Evolutionary conservation across 108 stramenopile species (phyloP).

Genomic region (Nannochloropsis gaditana): DNA sequence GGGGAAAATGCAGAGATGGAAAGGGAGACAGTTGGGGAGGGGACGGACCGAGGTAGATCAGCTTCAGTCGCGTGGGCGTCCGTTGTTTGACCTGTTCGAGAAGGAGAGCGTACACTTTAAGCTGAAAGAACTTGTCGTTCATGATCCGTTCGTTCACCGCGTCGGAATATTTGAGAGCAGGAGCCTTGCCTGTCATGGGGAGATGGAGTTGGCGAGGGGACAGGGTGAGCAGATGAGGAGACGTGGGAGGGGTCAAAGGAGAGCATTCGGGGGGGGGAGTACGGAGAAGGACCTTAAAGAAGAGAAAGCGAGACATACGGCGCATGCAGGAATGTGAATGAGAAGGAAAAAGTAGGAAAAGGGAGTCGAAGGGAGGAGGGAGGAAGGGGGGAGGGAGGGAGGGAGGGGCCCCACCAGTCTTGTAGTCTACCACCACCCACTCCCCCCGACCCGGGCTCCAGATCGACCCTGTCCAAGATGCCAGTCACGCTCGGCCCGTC

Average conservation of each 20-base stretch:
- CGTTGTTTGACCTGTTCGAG: neutral
- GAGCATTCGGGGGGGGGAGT: too few relatives aligned
- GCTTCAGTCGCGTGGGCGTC: neutral
- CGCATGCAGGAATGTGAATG: too few relatives aligned
- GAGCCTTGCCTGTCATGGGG: neutral
- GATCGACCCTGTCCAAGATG: neutral
- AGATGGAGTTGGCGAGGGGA: neutral
- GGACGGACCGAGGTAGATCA: neutral
- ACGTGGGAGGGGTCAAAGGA: neutral
- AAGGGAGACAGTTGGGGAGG: neutral
- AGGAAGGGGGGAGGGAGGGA: too few relatives aligned
- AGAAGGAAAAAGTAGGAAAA: too few relatives aligned
- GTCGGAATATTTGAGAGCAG: neutral
- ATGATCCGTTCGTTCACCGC: neutral
- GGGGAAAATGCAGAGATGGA: too few relatives aligned
- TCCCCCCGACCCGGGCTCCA: neutral
- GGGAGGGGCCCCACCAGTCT: neutral
- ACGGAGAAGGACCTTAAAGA: too few relatives aligned
- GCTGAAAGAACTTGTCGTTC: neutral
- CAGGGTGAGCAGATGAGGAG: neutral
- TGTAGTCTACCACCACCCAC: neutral
- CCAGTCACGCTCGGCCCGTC: constrained; percentile 10
- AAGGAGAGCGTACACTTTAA: neutral
- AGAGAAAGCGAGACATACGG: too few relatives aligned
- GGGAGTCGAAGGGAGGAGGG: too few relatives aligned